phyloP scores from a whole-genome alignment of 176 grass and related monocot species.

The Avena insularis region DNA sequence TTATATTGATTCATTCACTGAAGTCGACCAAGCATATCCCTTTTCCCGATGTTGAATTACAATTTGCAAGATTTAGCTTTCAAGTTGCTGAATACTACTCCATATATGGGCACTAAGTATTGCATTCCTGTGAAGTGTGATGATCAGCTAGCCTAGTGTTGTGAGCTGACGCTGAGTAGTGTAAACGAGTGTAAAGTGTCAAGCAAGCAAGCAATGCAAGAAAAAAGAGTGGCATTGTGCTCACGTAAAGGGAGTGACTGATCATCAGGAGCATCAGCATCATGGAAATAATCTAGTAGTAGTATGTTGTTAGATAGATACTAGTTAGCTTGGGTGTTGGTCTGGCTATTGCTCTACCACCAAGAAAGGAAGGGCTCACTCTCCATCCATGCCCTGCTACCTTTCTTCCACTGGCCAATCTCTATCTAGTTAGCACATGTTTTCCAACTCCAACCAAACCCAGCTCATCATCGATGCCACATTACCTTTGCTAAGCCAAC shows the following conservation, averaged over 20 bases:
- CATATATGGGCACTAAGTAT: background rate
- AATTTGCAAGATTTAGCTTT: background rate
- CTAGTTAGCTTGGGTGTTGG: constrained; percentile 45
- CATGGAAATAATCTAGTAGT: background rate
- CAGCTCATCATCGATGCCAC: background rate
- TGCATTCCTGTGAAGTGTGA: background rate
- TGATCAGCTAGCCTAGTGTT: background rate
- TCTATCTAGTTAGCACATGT: background rate
- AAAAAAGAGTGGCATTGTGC: constrained; percentile 62
- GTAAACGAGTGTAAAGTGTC: constrained; percentile 39
- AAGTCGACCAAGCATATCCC: background rate
- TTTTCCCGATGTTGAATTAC: background rate
- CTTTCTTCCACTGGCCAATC: background rate
- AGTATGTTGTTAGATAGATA: too few species aligned
- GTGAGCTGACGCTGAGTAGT: background rate
- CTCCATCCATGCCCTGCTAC: background rate
- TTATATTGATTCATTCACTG: constrained; percentile 42
- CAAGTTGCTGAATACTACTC: background rate
- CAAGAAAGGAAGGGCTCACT: constrained; percentile 46
- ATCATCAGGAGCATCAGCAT: constrained; percentile 19
- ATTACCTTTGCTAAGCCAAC: background rate
- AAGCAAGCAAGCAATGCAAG: background rate
- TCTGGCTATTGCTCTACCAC: constrained; percentile 54
- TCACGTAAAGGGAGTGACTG: constrained; percentile 64
- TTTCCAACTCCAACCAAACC: background rate